Conservation (phyloP, 495 filamentous ascomycete genomes). For the Glarea lozoyensis region DNA sequence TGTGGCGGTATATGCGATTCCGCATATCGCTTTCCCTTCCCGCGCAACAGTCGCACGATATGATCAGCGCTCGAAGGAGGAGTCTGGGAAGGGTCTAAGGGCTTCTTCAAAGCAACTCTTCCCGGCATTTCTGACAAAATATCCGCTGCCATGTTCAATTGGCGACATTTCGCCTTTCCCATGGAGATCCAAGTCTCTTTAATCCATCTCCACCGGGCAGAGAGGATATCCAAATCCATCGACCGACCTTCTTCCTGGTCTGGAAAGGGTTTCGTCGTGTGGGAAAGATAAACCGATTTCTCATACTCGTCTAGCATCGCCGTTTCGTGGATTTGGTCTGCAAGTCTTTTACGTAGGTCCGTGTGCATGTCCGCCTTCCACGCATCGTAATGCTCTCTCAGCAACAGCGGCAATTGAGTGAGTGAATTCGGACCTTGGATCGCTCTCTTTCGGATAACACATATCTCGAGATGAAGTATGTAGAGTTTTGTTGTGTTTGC, state of each 20-base stretch:
- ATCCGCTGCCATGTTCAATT: slow-evolving; percentile 7
- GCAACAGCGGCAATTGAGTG: neutral
- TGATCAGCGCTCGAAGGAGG: slow-evolving; percentile 3
- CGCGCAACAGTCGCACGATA: slow-evolving; percentile 2
- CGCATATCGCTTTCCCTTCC: neutral
- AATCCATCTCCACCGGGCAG: slow-evolving; percentile 5
- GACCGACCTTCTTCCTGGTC: neutral
- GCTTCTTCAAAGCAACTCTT: slow-evolving; percentile 10
- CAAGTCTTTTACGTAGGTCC: neutral
- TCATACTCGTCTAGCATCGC: neutral
- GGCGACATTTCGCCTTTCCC: slow-evolving; percentile 2
- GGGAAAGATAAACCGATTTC: neutral
- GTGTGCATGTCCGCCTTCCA: neutral
- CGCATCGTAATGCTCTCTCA: neutral
- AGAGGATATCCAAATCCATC: neutral
- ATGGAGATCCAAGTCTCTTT: slow-evolving; percentile 2
- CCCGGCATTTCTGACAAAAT: slow-evolving; percentile 7
- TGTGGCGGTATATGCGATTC: neutral
- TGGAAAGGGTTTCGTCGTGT: neutral
- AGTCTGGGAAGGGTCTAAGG: slow-evolving; percentile 8
- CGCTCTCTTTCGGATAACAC: neutral
- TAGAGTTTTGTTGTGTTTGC: slow-evolving; percentile 1
- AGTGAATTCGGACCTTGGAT: neutral
- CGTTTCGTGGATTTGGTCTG: neutral
- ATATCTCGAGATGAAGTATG: slow-evolving; percentile 9